Conservation (phyloP, 2,329 filamentous ascomycete species). For the Claviceps africana region DNA sequence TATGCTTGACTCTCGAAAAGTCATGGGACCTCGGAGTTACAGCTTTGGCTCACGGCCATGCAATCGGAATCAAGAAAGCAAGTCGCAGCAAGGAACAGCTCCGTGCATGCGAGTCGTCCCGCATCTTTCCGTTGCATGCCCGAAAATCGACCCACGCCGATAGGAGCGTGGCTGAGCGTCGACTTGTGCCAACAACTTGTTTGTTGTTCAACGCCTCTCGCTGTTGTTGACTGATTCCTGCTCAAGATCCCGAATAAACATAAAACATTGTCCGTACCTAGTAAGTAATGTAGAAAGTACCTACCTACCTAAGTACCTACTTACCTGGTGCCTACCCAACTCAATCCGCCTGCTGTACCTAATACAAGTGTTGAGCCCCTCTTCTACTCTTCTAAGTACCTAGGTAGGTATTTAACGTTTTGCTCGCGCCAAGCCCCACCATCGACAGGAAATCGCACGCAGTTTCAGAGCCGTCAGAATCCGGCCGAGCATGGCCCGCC, state of each 20-base stretch:
- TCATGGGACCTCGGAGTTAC: too few species aligned
- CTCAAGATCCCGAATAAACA: too few species aligned
- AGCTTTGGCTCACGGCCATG: too few species aligned
- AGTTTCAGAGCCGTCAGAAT: background rate
- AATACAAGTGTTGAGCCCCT: slow-evolving; percentile 6
- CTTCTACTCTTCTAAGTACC: background rate
- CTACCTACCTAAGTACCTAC: background rate
- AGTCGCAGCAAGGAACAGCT: too few species aligned
- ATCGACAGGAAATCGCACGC: background rate
- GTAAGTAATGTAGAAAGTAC: too few species aligned
- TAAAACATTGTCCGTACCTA: too few species aligned
- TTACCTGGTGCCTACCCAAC: too few species aligned
- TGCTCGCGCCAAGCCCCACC: background rate
- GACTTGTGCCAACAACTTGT: background rate
- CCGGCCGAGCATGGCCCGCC: background rate
- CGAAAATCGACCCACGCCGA: slow-evolving; percentile 13
- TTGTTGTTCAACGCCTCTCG: background rate
- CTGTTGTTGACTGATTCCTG: background rate
- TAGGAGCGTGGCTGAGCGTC: background rate
- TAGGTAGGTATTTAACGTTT: background rate
- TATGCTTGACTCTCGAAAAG: too few species aligned
- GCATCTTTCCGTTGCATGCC: slow-evolving; percentile 18
- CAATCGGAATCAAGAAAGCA: too few species aligned
- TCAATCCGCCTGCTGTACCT: too few species aligned
- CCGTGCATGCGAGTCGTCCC: slow-evolving; percentile 9